Base-by-base conservation (phyloP, 306 rosid species). In the Lathyrus oleraceus region DNA sequence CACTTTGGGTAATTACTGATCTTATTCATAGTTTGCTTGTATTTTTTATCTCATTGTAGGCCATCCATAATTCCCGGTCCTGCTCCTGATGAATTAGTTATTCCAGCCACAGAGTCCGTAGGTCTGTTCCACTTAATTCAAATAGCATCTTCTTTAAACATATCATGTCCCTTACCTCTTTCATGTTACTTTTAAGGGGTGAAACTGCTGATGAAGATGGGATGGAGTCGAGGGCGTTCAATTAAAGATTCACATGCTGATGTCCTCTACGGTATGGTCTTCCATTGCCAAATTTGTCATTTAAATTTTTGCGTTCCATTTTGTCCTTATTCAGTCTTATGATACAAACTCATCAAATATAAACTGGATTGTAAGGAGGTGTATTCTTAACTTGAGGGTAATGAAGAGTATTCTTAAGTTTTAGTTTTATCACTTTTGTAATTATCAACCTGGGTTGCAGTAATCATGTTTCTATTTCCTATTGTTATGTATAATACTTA, bases 41-140 rank as follows among this genome's bases (percentile, higher is more conserved):
- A 13, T 67, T 56, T 21, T 74, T 16, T 67, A 52, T 64, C 67
- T 52, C 30, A 40, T 72, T 81, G 77, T 72, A 94, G 99, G 85
- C 92, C 99, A 42, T 91, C 97, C 68, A 79, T 88, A 71, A 94
- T 94, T 75, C 99, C 97, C 58, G 99, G 99, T 77, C 99, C 91
- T 32, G 87, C 83, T 74, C 99, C 97, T 32, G 99, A 91, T 83
- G 97, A 91, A 77, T 15, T 94, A 73, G 81, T 91, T 69, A 86
- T 88, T 81, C 99, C 97, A 32, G 88, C 87, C 57, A 75, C 95
- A 28, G 97, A 91, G 79, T 91, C 97, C 67, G 82, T 94, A 80
- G 99, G 99, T 94, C 74, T 71, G 93, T 77, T 66, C 65, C 56
- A 15, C 70, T 63, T 23, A 65, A 51, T 78, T 51, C 16, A 42